A percentile compares a stretch with the other conserved stretches of the same genome.
Evolutionary conservation across 208 protist genomes (phyloP).

Genomic region (Acanthamoeba royreba): DNA sequence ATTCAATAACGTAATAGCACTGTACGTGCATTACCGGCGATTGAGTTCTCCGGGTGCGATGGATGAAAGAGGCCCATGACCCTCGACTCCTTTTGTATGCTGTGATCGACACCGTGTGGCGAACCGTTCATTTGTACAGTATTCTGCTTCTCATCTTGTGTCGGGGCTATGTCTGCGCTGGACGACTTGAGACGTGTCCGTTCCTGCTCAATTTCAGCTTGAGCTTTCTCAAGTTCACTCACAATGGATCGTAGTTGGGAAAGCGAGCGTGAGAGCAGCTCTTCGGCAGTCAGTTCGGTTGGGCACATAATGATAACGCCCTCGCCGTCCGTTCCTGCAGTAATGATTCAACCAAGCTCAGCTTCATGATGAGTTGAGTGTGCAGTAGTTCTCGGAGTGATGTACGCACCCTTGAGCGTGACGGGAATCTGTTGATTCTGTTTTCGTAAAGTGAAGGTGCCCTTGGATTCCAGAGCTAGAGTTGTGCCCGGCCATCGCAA

Average conservation of each 20-base stretch:
- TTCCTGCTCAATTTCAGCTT: not conserved
- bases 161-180: not conserved
- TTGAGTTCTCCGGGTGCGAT: not conserved
- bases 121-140: not conserved
- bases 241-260: not conserved
- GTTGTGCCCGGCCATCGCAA: not conserved
- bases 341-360: not conserved
- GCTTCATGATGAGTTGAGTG: no score
- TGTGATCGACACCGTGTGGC: not conserved
- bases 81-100: not conserved
- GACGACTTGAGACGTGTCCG: not conserved
- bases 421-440: not conserved
- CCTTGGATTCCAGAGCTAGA: not conserved
- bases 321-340: not conserved
- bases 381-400: no score
- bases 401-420: not conserved
- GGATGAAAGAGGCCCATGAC: conserved; percentile 11
- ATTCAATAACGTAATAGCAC: no score
- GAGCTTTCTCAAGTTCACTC: not conserved
- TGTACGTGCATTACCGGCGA: no score
- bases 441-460: not conserved
- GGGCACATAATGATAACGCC: not conserved
- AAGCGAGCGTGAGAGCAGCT: not conserved
- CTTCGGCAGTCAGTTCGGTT: not conserved
- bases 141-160: not conserved